Evolutionary conservation across 306 rosid genomes (phyloP).

Genomic region (Castanospermum australe): DNA sequence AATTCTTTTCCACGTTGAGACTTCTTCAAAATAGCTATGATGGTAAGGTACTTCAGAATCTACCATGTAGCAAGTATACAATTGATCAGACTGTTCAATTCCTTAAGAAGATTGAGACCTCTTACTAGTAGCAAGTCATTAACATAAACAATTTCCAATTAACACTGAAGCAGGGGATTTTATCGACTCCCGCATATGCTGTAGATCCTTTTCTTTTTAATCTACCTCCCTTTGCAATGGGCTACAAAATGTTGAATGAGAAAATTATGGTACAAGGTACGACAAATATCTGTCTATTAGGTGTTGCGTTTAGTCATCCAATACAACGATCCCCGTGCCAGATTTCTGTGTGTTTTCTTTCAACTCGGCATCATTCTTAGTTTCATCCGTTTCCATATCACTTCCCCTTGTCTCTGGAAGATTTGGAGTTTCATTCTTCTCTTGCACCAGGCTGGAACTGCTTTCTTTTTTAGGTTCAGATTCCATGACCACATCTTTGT

Average conservation of each 20-base stretch:
- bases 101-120: not conserved
- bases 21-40: no score
- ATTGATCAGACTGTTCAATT: not conserved
- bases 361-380: constrained; percentile 13
- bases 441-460: constrained; percentile 12
- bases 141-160: constrained; percentile 5
- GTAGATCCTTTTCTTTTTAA: not conserved
- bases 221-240: constrained; percentile 10
- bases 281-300: constrained; percentile 8
- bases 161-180: not conserved
- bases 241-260: constrained; percentile 12
- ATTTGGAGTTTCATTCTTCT: constrained; percentile 25
- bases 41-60: not conserved
- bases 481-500: constrained; percentile 32
- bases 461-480: constrained; percentile 41
- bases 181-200: constrained; percentile 10
- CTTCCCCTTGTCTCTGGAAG: not conserved
- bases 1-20: no score
- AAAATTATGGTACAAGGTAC: constrained; percentile 21
- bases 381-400: constrained; percentile 32
- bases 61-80: not conserved
- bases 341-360: constrained; percentile 36
- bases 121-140: not conserved
- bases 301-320: constrained; percentile 48
- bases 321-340: constrained; percentile 36